These are phyloP conservation scores for Amauroascus niger DNA, from an alignment of 2,329 filamentous ascomycete genomes.

Conservation along the genomic window DNA sequence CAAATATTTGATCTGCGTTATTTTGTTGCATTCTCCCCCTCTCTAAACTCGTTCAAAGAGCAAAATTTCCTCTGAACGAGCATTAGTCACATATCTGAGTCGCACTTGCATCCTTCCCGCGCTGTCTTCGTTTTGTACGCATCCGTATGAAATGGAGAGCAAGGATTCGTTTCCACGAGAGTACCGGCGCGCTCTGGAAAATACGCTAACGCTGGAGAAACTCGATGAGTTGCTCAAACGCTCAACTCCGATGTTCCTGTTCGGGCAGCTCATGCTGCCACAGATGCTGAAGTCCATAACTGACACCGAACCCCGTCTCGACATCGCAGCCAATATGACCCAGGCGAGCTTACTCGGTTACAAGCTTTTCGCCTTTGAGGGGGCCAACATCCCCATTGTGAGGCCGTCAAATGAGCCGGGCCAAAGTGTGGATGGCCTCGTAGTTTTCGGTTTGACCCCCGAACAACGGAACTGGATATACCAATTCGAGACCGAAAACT, in stretches of 20 bases:
- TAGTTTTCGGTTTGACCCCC: conserved; percentile 22
- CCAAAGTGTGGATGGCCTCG: conserved; percentile 22
- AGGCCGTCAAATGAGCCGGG: conserved; percentile 16
- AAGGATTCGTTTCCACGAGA: conserved; percentile 22
- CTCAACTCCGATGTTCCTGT: conserved; percentile 23
- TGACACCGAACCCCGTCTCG: conserved; percentile 15
- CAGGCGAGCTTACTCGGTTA: conserved; percentile 23
- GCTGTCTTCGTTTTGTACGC: background rate
- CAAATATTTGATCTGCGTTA: too few relatives aligned
- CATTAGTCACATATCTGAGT: too few relatives aligned
- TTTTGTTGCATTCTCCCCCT: too few relatives aligned
- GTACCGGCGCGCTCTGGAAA: conserved; percentile 21
- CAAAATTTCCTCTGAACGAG: too few relatives aligned
- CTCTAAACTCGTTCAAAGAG: too few relatives aligned
- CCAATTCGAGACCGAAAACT: conserved; percentile 21
- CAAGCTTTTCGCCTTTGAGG: conserved; percentile 20
- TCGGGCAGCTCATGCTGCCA: conserved; percentile 26
- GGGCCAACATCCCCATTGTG: conserved; percentile 20
- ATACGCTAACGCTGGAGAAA: conserved; percentile 20
- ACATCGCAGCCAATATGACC: conserved; percentile 23
- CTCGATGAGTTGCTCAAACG: conserved; percentile 18
- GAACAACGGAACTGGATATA: conserved; percentile 22
- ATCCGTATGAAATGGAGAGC: conserved; percentile 16
- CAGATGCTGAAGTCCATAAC: conserved; percentile 24
- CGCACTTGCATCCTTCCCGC: too few relatives aligned